Evolutionary conservation across 2,329 filamentous ascomycete species (phyloP).

Genomic region (Hypoxylon sp.): DNA sequence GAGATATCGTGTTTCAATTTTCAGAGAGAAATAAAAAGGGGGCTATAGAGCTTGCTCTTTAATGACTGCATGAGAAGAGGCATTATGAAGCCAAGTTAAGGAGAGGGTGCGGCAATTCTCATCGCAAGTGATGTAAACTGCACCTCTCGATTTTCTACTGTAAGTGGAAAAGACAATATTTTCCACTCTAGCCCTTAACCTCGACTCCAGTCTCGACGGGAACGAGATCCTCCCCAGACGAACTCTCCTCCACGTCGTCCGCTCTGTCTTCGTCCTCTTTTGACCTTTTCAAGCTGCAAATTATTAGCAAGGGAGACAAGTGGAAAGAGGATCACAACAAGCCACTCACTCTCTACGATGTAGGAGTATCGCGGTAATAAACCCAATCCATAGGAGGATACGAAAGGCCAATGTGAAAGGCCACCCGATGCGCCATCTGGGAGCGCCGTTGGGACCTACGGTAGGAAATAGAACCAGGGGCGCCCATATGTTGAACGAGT

Average conservation of each 20-base stretch:
- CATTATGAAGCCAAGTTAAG: too few relatives aligned
- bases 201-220: conserved; percentile 18
- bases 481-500: conserved; percentile 56
- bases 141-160: not conserved
- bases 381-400: conserved; percentile 53
- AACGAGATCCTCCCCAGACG: conserved; percentile 27
- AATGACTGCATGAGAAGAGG: too few relatives aligned
- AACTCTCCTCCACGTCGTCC: conserved; percentile 12
- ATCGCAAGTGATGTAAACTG: not conserved
- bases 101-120: not conserved
- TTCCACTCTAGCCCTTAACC: conserved; percentile 14
- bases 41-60: too few relatives aligned
- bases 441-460: conserved; percentile 51
- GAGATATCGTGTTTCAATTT: too few relatives aligned
- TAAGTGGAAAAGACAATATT: not conserved
- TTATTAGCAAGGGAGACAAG: conserved; percentile 1
- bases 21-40: too few relatives aligned
- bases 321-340: not conserved
- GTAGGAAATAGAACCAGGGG: conserved; percentile 54
- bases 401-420: conserved; percentile 56
- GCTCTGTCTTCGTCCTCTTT: not conserved
- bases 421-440: conserved; percentile 58
- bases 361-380: conserved; percentile 49
- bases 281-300: not conserved
- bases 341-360: conserved; percentile 42